Evolutionary conservation across 2,329 filamentous ascomycete genomes (phyloP), one percentile per base, ranked within the genome.

Genomic region (Dothideomycetes sp.): DNA sequence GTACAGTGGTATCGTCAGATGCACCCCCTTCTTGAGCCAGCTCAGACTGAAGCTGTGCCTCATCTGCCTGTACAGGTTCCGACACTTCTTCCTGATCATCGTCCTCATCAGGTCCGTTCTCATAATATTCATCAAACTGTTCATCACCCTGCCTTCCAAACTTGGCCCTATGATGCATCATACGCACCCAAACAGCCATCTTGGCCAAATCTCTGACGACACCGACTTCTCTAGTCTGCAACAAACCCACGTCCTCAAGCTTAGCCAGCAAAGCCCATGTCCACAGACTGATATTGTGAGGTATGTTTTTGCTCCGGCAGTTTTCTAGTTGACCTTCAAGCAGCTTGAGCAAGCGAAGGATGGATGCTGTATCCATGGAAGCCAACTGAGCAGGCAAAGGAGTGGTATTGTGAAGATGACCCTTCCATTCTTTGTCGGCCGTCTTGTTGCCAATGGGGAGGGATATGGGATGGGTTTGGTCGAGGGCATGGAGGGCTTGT

Each of bases 251-350:
- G 24, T 84, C 82, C 1, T 44, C 43, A 8, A 47, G 70, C 43
- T 78, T 74, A 3, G 83, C 85, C 31, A 95, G 67, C 43, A 94
- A 61, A 0, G 82, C 79, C 88, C 87, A 95, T 4, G 84, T 67
- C 89, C 89, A 96, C 12, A 78, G 72, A 45, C 85, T 87, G 4
- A 84, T 78, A 33, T 79, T 73, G 51, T 75, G 72, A 18, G 76
- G 68, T 20, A 86, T 65, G 20, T 71, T 44, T 30, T 40, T 24
- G 17, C 30, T 27, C 18, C 27, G 25, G 35, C 71, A 72, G 32
- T 70, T 72, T 39, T 82, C 70, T 37, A 82, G 76, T n/a, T 84
- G 52, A 8, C 61, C 58, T 24, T 63, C 63, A 38, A 88, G 67
- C 18, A 73, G 63, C 27, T 74, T 71, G 27, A 94, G 57, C 22